Evolutionary conservation across 805 yeast species (phyloP), one percentile per base, ranked within the genome.

Genomic region (Kurtzmaniella fragi): DNA sequence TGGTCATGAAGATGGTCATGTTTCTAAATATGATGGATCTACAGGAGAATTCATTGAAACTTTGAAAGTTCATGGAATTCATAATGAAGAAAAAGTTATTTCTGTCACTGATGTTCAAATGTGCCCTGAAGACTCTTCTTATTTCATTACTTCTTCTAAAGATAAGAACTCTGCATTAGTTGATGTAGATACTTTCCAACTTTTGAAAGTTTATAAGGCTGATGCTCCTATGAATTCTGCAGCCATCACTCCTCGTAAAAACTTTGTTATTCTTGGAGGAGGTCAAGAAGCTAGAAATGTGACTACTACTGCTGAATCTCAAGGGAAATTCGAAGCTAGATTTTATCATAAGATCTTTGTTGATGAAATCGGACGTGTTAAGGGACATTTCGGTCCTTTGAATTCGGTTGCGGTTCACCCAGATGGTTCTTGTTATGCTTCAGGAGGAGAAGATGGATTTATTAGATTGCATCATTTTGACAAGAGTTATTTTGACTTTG

Each of bases 251-350:
- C 95, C 98, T 17, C 72, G 81, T 42, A 93, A 93, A 69, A 91
- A 93, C 58, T 91, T 82, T 59, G 84, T 93, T 45, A 82, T 93
- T 36, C 73, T 93, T 45, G 99, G 98, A 39, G 99, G 99, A 70
- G 99, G 99, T 80, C 98, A 93, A 73, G 98, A 89, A 55, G 98
- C 99, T 31, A 81, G 89, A 65, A 95, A 90, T 62, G 99, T 93
- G 58, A 93, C 99, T 32, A 93, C 98, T n/a, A 89, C 98, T 20
- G 78, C 93, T 32, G 80, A 89, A 40, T 74, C 83, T 35, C 95
- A 91, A 64, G 99, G 99, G 71, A 87, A 87, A 59, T 93, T 93
- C 63, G 98, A 93, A 71, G 93, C 97, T 28, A 80, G 96, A 69
- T 86, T 93, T 62, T 88, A 82, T 68, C 98, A 93, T 69, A 93